Base-by-base conservation (phyloP, 345 rosid genomes). In the Triadica sebifera region DNA sequence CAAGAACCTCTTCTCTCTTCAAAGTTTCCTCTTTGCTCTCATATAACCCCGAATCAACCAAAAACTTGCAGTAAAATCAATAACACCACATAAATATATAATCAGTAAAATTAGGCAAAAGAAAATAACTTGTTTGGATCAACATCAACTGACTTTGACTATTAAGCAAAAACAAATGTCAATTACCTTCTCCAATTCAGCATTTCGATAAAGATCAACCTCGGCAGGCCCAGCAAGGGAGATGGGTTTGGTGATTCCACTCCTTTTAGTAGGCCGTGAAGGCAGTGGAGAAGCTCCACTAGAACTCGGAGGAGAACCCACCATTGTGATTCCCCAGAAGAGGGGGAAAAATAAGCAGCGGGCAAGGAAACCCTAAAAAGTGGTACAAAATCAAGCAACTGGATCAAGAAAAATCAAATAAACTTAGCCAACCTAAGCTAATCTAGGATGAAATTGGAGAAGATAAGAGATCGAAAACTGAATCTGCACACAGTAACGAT, bases 31-130 rank as follows among this genome's bases (percentile, higher is more conserved):
- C 77, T 45, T 67, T 50, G 62, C 70, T 71, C 79, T 80, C 83
- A 16, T 72, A 75, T 4, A 80, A 57, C 7, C 83, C 83, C 29
- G 70, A 60, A 46, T 72, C 83, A 43, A 75, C 79, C 83, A 75
- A 39, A 67, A 71, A 75, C 77, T 80, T 47, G 9, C 60, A 39
- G 39, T 39, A 60, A 29, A 17, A 56, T 0, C 52, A 22, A 29
- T 20, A 53, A 1, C 15, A 60, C 58, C 34, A 53, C 6, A 45
- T 12, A 67, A 67, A 15, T 4, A 47, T 24, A 19, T 49, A 49
- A 47, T 12, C 57, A 50, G 41, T 13, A 67, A 15, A 66, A 46
- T 24, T 66, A 66, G 37, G 7, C 70, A 29, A 29, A 29, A 29
- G 41, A 66, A 22, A 46, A 6, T 15, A 25, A n/a, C 15, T 29